Conservation (phyloP, 768 basidiomycete species). For the Pulveroboletus sp. region DNA sequence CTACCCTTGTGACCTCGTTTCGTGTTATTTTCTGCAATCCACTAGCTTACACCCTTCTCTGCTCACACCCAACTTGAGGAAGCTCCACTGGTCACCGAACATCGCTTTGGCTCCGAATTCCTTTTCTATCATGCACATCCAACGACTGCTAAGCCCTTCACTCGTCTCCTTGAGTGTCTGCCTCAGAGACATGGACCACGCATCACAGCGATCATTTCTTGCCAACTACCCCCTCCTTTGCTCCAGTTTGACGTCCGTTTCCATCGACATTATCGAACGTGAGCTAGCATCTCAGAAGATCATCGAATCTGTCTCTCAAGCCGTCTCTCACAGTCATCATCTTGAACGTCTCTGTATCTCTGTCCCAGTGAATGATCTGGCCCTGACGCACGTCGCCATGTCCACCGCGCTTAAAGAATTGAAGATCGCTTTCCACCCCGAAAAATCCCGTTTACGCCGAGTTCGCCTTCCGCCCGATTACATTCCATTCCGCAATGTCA, state of each 20-base stretch:
- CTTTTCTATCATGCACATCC: background rate
- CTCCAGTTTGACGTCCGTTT: background rate
- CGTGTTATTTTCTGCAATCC: background rate
- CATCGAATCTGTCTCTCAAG: background rate
- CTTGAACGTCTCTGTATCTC: too few species aligned
- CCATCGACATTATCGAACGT: background rate
- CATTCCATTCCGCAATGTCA: background rate
- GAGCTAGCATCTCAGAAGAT: background rate
- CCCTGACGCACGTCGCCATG: background rate
- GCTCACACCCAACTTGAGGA: slow-evolving; percentile 1
- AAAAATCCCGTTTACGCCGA: background rate
- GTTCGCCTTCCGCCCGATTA: background rate
- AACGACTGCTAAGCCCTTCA: background rate
- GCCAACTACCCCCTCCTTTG: background rate
- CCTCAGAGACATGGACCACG: background rate
- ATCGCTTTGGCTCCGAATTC: background rate
- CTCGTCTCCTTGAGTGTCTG: background rate
- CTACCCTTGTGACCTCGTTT: background rate
- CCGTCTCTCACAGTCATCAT: too few species aligned
- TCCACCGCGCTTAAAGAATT: background rate
- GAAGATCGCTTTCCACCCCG: background rate
- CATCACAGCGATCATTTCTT: background rate
- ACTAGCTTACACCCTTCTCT: background rate
- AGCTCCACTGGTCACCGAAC: background rate
- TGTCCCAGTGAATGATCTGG: background rate